Evolutionary conservation across 2,329 filamentous ascomycete genomes (phyloP).

Genomic region (Fusarium sp.): DNA sequence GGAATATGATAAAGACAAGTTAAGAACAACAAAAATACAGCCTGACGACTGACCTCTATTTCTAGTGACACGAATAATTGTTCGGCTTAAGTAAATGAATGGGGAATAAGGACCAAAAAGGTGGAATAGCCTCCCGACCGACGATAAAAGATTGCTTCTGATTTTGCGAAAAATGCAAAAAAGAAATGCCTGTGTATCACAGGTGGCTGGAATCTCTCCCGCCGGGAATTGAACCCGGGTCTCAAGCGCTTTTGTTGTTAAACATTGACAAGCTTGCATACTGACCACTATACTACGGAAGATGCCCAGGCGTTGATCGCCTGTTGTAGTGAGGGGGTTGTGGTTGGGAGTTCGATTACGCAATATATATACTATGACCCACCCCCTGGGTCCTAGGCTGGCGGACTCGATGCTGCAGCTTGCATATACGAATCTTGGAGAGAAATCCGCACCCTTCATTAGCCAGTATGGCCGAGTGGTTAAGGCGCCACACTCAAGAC

Average conservation of each 20-base stretch:
- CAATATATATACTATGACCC: not conserved
- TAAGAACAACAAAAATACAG: too few species aligned
- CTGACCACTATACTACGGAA: constrained; percentile 27
- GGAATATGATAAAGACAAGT: too few species aligned
- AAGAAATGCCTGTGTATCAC: constrained; percentile 16
- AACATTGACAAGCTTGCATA: constrained; percentile 27
- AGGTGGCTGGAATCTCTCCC: constrained; percentile 24
- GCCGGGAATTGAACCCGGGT: constrained; percentile 27
- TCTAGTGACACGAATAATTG: too few species aligned
- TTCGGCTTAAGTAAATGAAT: not conserved
- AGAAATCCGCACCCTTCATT: too few species aligned
- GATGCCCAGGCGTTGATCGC: constrained; percentile 15
- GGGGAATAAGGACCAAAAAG: not conserved
- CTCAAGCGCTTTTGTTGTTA: too few species aligned
- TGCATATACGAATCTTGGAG: too few species aligned
- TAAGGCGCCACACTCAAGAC: too few species aligned
- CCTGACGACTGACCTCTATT: too few species aligned
- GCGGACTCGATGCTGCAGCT: too few species aligned
- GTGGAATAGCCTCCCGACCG: too few species aligned
- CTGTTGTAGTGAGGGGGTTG: constrained; percentile 12
- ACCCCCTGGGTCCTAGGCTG: too few species aligned
- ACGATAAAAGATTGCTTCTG: not conserved
- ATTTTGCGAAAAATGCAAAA: constrained; percentile 1
- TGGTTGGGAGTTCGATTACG: not conserved
- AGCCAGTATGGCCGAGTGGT: too few species aligned